Conservation (phyloP, 176 grass and related monocot species). For the Bromus sterilis region DNA sequence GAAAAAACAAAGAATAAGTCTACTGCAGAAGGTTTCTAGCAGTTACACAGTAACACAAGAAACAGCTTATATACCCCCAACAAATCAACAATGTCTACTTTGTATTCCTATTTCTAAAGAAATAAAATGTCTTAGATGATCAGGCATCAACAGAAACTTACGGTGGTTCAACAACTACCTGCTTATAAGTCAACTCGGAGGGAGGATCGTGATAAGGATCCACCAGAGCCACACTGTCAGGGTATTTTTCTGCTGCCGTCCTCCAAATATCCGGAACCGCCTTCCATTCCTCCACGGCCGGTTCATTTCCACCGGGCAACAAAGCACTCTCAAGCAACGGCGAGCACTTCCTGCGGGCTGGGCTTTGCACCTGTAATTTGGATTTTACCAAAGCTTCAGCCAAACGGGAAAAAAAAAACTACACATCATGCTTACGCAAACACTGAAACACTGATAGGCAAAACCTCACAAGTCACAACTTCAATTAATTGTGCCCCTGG, state of each 20-base stretch:
- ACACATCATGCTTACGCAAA: no score
- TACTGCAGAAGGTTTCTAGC: not conserved
- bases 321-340: slow-evolving; percentile 44
- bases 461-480: no score
- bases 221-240: slow-evolving; percentile 59
- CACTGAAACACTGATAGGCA: no score
- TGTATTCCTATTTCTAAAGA: not conserved
- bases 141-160: not conserved
- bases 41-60: not conserved
- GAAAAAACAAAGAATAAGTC: not conserved
- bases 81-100: not conserved
- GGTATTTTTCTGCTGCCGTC: slow-evolving; percentile 57
- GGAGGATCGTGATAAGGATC: slow-evolving; percentile 76
- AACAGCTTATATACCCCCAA: not conserved
- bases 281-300: slow-evolving; percentile 45
- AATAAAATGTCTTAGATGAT: not conserved
- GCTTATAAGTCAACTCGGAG: slow-evolving; percentile 68
- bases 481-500: no score
- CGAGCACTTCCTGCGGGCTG: slow-evolving; percentile 25
- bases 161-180: slow-evolving; percentile 31
- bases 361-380: not conserved
- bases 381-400: not conserved
- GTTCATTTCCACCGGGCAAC: slow-evolving; percentile 22
- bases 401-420: not conserved
- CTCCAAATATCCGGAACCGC: slow-evolving; percentile 95